These are phyloP conservation scores for Stenocarpella maydis DNA, from an alignment of 2,329 filamentous ascomycete species.

Conservation along the genomic window DNA sequence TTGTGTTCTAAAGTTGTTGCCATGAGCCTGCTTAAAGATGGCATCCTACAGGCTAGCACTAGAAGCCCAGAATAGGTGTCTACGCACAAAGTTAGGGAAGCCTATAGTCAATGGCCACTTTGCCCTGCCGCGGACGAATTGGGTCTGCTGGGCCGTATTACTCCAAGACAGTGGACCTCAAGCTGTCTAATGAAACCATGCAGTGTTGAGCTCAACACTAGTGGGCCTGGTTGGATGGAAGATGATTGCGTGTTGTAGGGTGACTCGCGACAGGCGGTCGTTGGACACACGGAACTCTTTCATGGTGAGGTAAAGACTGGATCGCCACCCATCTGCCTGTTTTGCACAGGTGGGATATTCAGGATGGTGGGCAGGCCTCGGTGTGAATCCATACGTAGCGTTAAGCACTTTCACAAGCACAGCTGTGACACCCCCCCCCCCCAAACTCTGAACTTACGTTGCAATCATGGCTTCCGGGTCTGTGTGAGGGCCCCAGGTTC, in stretches of 20 bases:
- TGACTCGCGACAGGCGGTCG: constrained; percentile 26
- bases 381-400: neutral
- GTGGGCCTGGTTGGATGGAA: neutral
- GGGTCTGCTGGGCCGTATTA: no score
- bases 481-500: neutral
- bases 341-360: neutral
- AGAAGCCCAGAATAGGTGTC: neutral
- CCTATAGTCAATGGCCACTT: neutral
- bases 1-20: no score
- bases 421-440: neutral
- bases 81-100: no score
- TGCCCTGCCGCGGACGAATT: neutral
- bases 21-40: no score
- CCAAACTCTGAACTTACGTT: neutral
- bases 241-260: neutral
- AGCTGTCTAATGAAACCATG: no score
- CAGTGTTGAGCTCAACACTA: neutral
- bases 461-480: neutral
- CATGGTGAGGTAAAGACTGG: neutral
- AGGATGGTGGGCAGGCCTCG: neutral
- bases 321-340: neutral
- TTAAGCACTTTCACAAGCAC: neutral
- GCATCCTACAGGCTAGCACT: no score
- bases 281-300: neutral
- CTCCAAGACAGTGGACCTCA: no score